Evolutionary conservation across 1,284 basidiomycete genomes (phyloP).

Genomic region (Pterula multifida): DNA sequence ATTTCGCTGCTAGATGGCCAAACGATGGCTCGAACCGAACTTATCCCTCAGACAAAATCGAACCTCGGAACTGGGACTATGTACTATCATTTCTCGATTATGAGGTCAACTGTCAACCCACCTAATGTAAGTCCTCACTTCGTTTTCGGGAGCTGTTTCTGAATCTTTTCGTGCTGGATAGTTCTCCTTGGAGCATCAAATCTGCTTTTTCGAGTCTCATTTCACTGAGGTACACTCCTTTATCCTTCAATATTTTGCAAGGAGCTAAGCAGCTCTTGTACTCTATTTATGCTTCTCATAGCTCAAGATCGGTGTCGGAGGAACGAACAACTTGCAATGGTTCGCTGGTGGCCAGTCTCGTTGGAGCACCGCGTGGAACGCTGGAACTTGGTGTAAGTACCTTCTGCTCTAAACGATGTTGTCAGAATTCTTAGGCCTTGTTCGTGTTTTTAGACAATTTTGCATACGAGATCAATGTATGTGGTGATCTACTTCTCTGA

Average conservation of each 20-base stretch:
- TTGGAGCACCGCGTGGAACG: constrained; percentile 39
- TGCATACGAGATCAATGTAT: constrained; percentile 46
- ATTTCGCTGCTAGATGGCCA: constrained; percentile 7
- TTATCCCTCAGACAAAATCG: constrained; percentile 46
- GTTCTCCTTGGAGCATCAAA: constrained; percentile 46
- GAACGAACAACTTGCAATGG: constrained; percentile 41
- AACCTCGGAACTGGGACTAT: constrained; percentile 49
- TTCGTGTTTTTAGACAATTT: constrained; percentile 32
- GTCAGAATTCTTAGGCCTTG: too few species aligned
- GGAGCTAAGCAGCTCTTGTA: background rate
- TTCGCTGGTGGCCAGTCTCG: constrained; percentile 33
- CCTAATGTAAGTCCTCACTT: constrained; percentile 31
- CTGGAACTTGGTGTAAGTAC: constrained; percentile 31
- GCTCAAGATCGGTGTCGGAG: constrained; percentile 46
- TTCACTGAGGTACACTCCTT: constrained; percentile 40
- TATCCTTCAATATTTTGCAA: background rate
- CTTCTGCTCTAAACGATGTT: background rate
- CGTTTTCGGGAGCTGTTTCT: background rate
- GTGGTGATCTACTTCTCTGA: constrained; percentile 13
- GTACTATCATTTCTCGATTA: constrained; percentile 56
- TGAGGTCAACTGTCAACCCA: constrained; percentile 32
- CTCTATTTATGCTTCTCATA: constrained; percentile 12
- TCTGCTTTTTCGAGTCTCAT: constrained; percentile 52
- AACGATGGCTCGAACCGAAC: constrained; percentile 29
- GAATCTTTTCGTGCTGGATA: constrained; percentile 11